Evolutionary conservation across 2,329 filamentous ascomycete genomes (phyloP), one percentile per base, ranked within the genome.

Genomic region (Phyllosticta capitalensis): DNA sequence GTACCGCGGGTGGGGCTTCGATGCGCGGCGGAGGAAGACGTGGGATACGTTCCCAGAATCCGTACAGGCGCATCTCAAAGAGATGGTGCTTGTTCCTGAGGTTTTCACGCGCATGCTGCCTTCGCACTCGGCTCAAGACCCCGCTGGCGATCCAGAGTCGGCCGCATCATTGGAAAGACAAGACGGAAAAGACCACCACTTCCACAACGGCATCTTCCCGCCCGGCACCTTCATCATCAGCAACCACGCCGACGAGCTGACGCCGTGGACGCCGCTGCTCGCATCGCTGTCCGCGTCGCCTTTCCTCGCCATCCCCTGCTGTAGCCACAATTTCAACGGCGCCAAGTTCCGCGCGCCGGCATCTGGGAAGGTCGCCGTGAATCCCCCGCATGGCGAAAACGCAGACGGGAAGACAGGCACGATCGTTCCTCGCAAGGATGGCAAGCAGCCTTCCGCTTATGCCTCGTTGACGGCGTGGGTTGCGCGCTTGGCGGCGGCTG

Each of bases 211-310:
- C 38, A 68, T 79, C 9, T 96, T 97, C 67, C 79, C 83, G 0
- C 70, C 73, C 17, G 84, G 84, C 26, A 95, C 90, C 0, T 99
- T 99, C 72, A 90, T 99, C 67, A 88, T 99, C 63, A 95, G 91
- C 54, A 99, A 99, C 69, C 94, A 99, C 71, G 92, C 92, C 10
- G 94, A 99, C 70, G 92, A 99, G 74, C 81, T 99, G 14, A 99
- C 94, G 0, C 84, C 90, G 0, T 99, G 94, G 94, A 97, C 94
- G 0, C 94, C 94, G 0, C 81, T 97, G 19, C 82, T 99, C 49
- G 92, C 90, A 0, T 83, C 84, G 6, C 76, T 90, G 1, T 91
- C 87, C 0, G 75, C 82, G 1, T 88, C 87, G 10, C 88, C 91
- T 0, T 99, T 96, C 72, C 84, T 99, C 63, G 88, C 89, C 65